A percentile compares a stretch with the other conserved stretches of the same genome.
Conservation (phyloP, 2,329 filamentous ascomycete genomes). For the Diaporthe nobilis region DNA sequence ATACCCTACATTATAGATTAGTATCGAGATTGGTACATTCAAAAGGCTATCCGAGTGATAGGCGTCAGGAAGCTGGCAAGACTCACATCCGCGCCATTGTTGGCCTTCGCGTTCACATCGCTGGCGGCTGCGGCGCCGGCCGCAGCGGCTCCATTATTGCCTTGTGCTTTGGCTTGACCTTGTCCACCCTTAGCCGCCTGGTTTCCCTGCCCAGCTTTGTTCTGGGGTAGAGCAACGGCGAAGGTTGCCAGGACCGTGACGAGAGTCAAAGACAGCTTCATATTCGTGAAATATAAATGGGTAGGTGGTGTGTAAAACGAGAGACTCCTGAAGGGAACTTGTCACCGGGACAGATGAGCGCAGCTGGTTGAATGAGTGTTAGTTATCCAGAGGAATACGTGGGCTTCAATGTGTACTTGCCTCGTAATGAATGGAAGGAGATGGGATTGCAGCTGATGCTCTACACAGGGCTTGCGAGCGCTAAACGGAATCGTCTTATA, state of each 20-base stretch:
- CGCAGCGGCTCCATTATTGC: constrained; percentile 6
- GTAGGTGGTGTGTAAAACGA: not conserved
- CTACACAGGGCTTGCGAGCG: no score
- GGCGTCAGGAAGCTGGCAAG: not conserved
- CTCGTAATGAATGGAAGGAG: constrained; percentile 13
- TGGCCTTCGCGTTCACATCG: constrained; percentile 33
- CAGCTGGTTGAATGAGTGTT: constrained; percentile 8
- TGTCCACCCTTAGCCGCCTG: constrained; percentile 3
- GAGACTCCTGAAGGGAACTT: not conserved
- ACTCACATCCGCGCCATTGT: constrained; percentile 33
- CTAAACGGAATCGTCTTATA: constrained; percentile 24
- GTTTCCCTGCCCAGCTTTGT: not conserved
- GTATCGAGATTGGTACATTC: not conserved
- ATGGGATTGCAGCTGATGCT: not conserved
- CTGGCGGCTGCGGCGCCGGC: not conserved
- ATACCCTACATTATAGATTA: not conserved
- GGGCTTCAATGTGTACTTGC: not conserved
- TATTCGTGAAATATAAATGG: not conserved
- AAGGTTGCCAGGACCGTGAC: constrained; percentile 34
- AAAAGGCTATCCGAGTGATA: no score
- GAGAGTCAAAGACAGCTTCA: constrained; percentile 33
- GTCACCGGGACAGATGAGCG: constrained; percentile 32
- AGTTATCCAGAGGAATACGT: not conserved
- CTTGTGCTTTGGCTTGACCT: constrained; percentile 3
- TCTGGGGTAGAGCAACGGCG: constrained; percentile 9